Evolutionary conservation across 106 monocot genomes (phyloP).

Genomic region (Narthecium ossifragum): DNA sequence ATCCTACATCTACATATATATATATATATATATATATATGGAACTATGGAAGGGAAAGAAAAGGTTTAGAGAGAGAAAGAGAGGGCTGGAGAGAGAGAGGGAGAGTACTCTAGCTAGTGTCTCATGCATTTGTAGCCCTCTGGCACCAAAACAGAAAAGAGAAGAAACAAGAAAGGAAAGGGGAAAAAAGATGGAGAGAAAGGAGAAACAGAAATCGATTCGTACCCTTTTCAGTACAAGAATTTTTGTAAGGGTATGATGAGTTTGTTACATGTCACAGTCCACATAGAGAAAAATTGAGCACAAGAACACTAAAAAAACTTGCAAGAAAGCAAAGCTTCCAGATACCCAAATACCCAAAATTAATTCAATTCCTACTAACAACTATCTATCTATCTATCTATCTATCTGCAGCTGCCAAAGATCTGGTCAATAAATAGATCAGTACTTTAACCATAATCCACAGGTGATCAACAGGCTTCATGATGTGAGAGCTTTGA

Average conservation of each 20-base stretch:
- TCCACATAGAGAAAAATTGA: slow-evolving; percentile 1
- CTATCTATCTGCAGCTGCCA: not conserved
- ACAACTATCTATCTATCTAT: not conserved
- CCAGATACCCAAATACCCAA: slow-evolving; percentile 20
- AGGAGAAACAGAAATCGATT: slow-evolving; percentile 13
- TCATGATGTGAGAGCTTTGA: not conserved
- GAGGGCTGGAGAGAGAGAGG: slow-evolving; percentile 1
- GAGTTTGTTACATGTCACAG: slow-evolving; percentile 48
- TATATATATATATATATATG: slow-evolving; percentile 12
- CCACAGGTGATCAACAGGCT: not conserved
- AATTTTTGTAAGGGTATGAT: slow-evolving; percentile 28
- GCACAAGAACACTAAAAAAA: not conserved
- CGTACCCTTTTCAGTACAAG: slow-evolving; percentile 17
- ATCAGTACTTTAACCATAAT: not conserved
- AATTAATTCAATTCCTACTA: slow-evolving; percentile 8
- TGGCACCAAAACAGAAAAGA: slow-evolving; percentile 2
- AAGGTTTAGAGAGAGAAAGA: slow-evolving; percentile 4
- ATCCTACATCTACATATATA: slow-evolving; percentile 4
- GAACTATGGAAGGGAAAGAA: too few relatives aligned
- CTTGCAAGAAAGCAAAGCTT: slow-evolving; percentile 1
- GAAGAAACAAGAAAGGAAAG: not conserved
- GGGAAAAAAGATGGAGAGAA: not conserved
- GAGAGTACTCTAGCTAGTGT: too few relatives aligned
- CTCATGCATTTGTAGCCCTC: slow-evolving; percentile 6
- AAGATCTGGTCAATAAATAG: not conserved